Base-by-base conservation (phyloP, 345 rosid species). In the Melaleuca quinquenervia region DNA sequence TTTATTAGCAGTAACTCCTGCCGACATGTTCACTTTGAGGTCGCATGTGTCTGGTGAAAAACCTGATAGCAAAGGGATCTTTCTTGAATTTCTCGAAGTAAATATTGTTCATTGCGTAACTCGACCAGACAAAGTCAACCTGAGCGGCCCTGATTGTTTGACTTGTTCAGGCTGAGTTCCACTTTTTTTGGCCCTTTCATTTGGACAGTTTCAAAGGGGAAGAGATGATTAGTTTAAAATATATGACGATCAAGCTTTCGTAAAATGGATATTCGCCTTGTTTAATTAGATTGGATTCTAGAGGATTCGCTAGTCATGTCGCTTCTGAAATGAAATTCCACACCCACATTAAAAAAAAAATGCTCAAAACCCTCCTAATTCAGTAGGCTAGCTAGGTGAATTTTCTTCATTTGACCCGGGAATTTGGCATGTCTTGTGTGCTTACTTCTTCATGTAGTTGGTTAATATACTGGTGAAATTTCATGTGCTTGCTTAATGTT, bases 121-220 rank as follows among this genome's bases (percentile, higher is more conserved):
- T 15, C 84, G 52, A 16, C 75, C 5, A 11, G 48, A 21, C 21
- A 80, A 86, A 86, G 88, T 88, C 90, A 6, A 80, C 62, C 83
- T 18, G 83, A 78, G 86, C 5, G 90, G 84, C 86, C 86, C 84
- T 45, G 56, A n/a, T 24, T 4, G 11, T 86, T 88, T 86, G 88
- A 88, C 88, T 84, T 83, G 26, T 50, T 24, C 83, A 48, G 78
- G 48, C 78, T 32, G 48, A 32, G 78, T 5, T 70, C 41, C 36
- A 13, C 24, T 26, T 83, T 26, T 48, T 26, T 84, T 44, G 75
- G 44, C 52, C 26, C 24, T 41, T 83, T 26, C 52, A 48, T 41
- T 50, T 45, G 64, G 85, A 84, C 45, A 55, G 29, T 3, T 84
- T 41, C 50, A 84, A 84, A 55, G 27, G 75, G 26, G 62, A n/a